Percentiles rank a stretch among this genome's conserved stretches.
Conservation (phyloP, 306 rosid genomes). For the Prosopis cineraria region DNA sequence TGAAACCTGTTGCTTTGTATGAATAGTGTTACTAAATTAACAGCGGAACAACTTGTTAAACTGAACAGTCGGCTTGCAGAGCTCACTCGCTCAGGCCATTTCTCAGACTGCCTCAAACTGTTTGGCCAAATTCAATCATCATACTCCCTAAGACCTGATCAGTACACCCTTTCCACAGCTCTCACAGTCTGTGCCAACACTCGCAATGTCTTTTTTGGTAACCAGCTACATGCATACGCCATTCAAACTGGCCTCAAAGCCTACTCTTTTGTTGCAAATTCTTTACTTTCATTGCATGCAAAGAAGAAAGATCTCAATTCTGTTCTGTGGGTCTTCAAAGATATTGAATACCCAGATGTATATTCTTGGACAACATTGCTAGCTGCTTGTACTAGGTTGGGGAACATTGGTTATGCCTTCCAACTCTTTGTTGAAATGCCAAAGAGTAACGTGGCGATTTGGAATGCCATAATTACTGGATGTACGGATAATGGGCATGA, state of each 20-base stretch:
- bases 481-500: constrained; percentile 42
- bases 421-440: constrained; percentile 61
- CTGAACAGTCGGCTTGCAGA: constrained; percentile 52
- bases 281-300: constrained; percentile 65
- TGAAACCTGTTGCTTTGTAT: constrained; percentile 5
- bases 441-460: constrained; percentile 48
- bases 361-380: constrained; percentile 79
- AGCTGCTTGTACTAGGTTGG: constrained; percentile 57
- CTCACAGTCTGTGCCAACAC: constrained; percentile 54
- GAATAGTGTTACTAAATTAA: not conserved
- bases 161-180: constrained; percentile 66
- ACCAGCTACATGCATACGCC: constrained; percentile 62
- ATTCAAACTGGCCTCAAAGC: constrained; percentile 49
- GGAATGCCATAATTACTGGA: constrained; percentile 81
- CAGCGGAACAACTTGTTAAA: constrained; percentile 38
- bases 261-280: constrained; percentile 64
- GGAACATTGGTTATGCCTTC: constrained; percentile 43
- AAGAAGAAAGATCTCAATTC: constrained; percentile 50
- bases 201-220: constrained; percentile 42
- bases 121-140: constrained; percentile 59
- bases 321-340: constrained; percentile 41
- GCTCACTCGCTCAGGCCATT: constrained; percentile 48
- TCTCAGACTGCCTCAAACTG: constrained; percentile 48
- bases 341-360: constrained; percentile 52
- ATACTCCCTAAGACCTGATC: constrained; percentile 51